Base-by-base conservation (phyloP, 805 yeast genomes). In the Nakazawaea wickerhamii region DNA sequence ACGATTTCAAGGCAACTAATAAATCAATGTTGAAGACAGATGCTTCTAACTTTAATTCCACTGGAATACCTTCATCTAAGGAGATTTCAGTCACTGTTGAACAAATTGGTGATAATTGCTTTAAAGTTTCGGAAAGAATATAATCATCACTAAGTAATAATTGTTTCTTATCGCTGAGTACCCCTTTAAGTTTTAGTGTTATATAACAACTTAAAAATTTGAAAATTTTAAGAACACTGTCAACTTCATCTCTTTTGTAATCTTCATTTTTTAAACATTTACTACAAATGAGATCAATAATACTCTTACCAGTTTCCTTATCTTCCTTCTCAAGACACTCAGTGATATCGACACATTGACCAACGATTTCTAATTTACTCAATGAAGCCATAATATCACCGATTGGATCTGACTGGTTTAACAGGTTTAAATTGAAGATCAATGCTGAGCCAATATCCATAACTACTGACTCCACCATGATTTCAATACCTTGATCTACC, bases 1-100 rank as follows among this genome's bases (percentile, higher is more conserved):
- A 70, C 1, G 61, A 50, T 36, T 61, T 61, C 30, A 70, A 43
- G 1, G 67, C 55, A 2, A 58, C 55, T 17, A 64, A 19, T 3
- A 66, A 37, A 50, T 70, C 73, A 34, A 61, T 58, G 7, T 45
- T 31, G 20, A 14, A 40, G 7, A 34, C 35, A 4, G 43, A 36
- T 7, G 32, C 19, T 19, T 30, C 42, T 14, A 36, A 4, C 31
- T 36, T 43, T 25, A 47, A 36, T n/a, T 39, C 30, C 8, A 20
- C 27, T 14, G 18, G 19, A 10, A 32, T 14, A 27, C 34, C 42
- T 15, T 30, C 32, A 13, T 35, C 35, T 3, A 26, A 19, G 5
- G 30, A 7, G 5, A 35, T 10, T n/a, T 13, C 32, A 21, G 13
- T 21, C 8, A 23, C 9, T 1, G 26, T 23, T 10, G 14, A 15